These are phyloP conservation scores for Alternaria sp. DNA, from an alignment of 2,329 filamentous ascomycete species.

Conservation along the genomic window DNA sequence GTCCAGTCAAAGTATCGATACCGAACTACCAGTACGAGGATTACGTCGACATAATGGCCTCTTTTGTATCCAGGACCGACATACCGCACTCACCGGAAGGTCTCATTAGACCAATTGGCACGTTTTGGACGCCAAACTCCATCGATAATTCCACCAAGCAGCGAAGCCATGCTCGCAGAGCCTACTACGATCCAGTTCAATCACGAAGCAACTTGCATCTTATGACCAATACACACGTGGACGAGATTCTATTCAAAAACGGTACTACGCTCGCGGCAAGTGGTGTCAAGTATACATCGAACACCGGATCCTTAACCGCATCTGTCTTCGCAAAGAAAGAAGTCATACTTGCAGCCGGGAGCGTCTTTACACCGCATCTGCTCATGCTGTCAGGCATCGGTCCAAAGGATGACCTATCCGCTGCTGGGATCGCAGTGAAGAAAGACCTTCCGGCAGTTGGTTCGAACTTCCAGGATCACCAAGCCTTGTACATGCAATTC, in stretches of 20 bases:
- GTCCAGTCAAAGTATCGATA: slow-evolving; percentile 20
- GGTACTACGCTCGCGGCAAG: slow-evolving; percentile 3
- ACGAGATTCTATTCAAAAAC: slow-evolving; percentile 12
- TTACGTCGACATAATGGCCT: slow-evolving; percentile 10
- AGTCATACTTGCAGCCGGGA: slow-evolving; percentile 63
- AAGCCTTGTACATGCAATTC: slow-evolving; percentile 8
- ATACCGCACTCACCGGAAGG: slow-evolving; percentile 12
- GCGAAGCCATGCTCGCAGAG: slow-evolving; percentile 12
- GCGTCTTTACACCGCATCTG: slow-evolving; percentile 65
- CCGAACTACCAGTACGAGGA: slow-evolving; percentile 23
- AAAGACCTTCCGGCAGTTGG: slow-evolving; percentile 25
- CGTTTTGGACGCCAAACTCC: slow-evolving; percentile 31
- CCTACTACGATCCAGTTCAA: slow-evolving; percentile 20
- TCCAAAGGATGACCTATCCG: slow-evolving; percentile 3
- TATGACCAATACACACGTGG: slow-evolving; percentile 16
- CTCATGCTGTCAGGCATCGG: slow-evolving; percentile 68
- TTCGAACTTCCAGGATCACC: slow-evolving; percentile 31
- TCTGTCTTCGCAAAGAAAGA: slow-evolving; percentile 46
- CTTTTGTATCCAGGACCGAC: slow-evolving; percentile 7
- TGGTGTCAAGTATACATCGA: slow-evolving; percentile 16
- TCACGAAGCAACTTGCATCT: slow-evolving; percentile 8
- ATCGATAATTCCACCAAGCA: slow-evolving; percentile 13
- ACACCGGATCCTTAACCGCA: not conserved
- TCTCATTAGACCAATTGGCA: slow-evolving; percentile 20
- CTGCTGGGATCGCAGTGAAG: slow-evolving; percentile 9